A percentile compares a stretch with the other conserved stretches of the same genome.
phyloP scores from a whole-genome alignment of 352 stramenopile genomes.

The Plasmopara muralis region DNA sequence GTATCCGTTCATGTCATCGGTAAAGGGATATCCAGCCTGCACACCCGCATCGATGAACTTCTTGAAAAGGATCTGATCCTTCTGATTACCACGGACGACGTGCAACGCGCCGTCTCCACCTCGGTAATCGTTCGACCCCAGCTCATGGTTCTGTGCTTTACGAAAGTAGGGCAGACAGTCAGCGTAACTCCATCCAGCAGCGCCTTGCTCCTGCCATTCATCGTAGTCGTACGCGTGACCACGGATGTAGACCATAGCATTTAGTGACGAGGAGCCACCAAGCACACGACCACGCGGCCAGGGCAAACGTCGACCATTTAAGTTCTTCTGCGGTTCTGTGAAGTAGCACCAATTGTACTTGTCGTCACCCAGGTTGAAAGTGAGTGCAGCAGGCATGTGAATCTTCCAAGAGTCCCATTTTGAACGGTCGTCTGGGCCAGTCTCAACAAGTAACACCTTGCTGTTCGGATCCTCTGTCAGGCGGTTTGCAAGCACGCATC shows the following conservation, averaged over 20 bases:
- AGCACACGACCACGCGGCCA: constrained; percentile 86
- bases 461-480: constrained; percentile 78
- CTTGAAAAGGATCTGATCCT: constrained; percentile 82
- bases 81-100: constrained; percentile 70
- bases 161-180: constrained; percentile 87
- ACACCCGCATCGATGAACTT: constrained; percentile 86
- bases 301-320: constrained; percentile 70
- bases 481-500: constrained; percentile 87
- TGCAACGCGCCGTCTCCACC: constrained; percentile 77
- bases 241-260: constrained; percentile 89
- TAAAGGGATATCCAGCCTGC: constrained; percentile 81
- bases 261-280: constrained; percentile 83
- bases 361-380: constrained; percentile 77
- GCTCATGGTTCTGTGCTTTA: constrained; percentile 74
- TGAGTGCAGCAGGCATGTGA: constrained; percentile 83
- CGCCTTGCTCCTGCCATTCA: constrained; percentile 70
- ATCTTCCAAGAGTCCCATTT: constrained; percentile 90
- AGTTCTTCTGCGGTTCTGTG: constrained; percentile 78
- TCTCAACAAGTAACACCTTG: constrained; percentile 87
- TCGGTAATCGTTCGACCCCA: constrained; percentile 71
- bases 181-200: constrained; percentile 78
- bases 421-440: constrained; percentile 69
- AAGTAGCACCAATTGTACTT: constrained; percentile 87
- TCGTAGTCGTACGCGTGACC: constrained; percentile 86
- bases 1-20: constrained; percentile 87